Evolutionary conservation across 1,139 yeast genomes (phyloP), one percentile per base, ranked within the genome.

Genomic region (Pichia inconspicua): DNA sequence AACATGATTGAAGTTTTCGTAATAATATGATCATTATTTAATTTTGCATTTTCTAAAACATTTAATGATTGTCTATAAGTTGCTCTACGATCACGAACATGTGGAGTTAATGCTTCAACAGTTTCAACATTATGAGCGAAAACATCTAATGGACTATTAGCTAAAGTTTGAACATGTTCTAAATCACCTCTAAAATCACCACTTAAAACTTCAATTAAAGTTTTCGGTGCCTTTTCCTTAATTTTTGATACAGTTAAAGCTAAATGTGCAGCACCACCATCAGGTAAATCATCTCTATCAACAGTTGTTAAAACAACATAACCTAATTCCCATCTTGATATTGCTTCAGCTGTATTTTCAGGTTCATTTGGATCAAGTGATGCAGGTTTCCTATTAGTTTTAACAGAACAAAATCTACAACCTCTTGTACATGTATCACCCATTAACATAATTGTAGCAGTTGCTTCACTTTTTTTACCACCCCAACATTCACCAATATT

Each of bases 401-500:
- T 94, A 45, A 94, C 98, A 1, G 96, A 85, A 66, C 99, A 94
- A 69, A 94, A 94, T 54, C 99, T 76, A 65, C 99, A 94, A 12
- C 98, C 99, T 67, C 99, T 76, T 5, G 99, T 94, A 69, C 99
- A 94, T 0, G 98, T 92, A 62, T 94, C 98, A 52, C 99, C 99
- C 75, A 94, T 75, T 55, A 94, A 73, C 99, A 94, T 94, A 60
- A 94, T 92, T 3, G 99, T 94, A 6, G 98, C 98, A 4, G 99
- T 94, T n/a, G 98, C 97, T 60, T 87, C 94, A 7, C 90, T 77
- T 66, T 89, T 89, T 61, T 84, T 81, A 34, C 98, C 98, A 48
- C 98, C 97, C 99, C 99, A 94, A 68, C 99, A 94, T 66, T 94
- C 99, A 46, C 97, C 97, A 52, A 94, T 94, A 65, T 94, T 94